Percentiles rank a stretch among this genome's conserved stretches.
phyloP scores from a whole-genome alignment of 331 rosid species.

The Dryas integrifolia region DNA sequence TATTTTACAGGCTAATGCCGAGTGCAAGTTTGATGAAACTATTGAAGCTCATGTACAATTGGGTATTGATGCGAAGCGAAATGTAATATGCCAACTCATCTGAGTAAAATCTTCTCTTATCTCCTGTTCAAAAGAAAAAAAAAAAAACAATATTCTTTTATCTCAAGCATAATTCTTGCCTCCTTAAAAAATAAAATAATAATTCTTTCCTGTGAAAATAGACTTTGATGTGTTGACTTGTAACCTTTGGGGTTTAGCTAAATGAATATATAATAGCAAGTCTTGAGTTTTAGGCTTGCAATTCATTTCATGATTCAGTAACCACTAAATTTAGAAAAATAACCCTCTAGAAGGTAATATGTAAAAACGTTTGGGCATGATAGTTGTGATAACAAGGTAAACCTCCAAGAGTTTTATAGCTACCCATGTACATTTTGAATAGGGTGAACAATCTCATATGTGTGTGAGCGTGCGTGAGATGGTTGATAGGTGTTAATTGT shows the following conservation, averaged over 20 bases:
- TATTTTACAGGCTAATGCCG: conserved; percentile 66
- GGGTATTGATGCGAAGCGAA: conserved; percentile 85
- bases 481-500: background rate
- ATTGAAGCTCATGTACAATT: conserved; percentile 82
- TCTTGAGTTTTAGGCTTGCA: background rate
- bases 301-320: background rate
- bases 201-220: background rate
- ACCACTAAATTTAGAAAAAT: background rate
- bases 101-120: conserved; percentile 13
- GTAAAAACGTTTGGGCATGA: background rate
- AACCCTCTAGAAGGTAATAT: background rate
- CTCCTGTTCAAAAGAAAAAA: background rate
- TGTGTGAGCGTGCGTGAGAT: background rate
- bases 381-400: background rate
- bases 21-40: conserved; percentile 79
- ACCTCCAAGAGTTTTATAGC: background rate
- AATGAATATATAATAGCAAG: background rate
- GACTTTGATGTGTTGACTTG: background rate
- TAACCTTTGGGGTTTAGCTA: background rate
- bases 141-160: background rate
- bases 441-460: background rate
- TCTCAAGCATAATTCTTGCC: background rate
- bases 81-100: conserved; percentile 42
- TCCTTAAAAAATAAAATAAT: no score
- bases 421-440: background rate